Percentiles rank a stretch among this genome's conserved stretches.
These are phyloP conservation scores for Apiotrichum porosum DNA, from an alignment of 1,284 basidiomycete species.

Conservation along the genomic window DNA sequence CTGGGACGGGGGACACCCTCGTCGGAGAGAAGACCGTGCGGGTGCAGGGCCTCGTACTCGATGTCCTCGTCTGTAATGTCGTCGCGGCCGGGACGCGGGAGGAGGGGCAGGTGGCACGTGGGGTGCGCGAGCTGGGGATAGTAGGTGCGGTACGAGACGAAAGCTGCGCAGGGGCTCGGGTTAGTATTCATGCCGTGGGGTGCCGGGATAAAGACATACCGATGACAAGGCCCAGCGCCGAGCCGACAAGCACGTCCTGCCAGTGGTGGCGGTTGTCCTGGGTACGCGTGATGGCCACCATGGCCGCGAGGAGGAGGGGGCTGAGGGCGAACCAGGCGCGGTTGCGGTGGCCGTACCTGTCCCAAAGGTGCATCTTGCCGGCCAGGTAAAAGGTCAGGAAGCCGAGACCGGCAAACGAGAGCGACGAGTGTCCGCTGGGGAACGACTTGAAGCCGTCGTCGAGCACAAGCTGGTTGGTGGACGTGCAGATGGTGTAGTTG, in stretches of 20 bases:
- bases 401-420: slow-evolving; percentile 86
- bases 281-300: slow-evolving; percentile 86
- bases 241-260: slow-evolving; percentile 80
- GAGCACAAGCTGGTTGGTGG: slow-evolving; percentile 57
- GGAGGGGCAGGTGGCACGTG: slow-evolving; percentile 66
- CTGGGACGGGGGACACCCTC: slow-evolving; percentile 32
- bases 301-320: slow-evolving; percentile 70
- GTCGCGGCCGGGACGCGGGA: slow-evolving; percentile 54
- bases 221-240: slow-evolving; percentile 65
- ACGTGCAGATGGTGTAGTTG: slow-evolving; percentile 72
- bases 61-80: slow-evolving; percentile 17
- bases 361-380: slow-evolving; percentile 88
- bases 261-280: slow-evolving; percentile 88
- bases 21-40: slow-evolving; percentile 19
- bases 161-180: slow-evolving; percentile 53
- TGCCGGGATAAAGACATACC: no score
- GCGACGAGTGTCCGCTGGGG: slow-evolving; percentile 72
- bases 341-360: slow-evolving; percentile 68
- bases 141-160: slow-evolving; percentile 68
- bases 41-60: slow-evolving; percentile 14
- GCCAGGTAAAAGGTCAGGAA: slow-evolving; percentile 84
- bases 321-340: slow-evolving; percentile 78
- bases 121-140: slow-evolving; percentile 39
- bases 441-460: slow-evolving; percentile 82
- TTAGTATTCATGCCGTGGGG: no score